Base-by-base conservation (phyloP, 2,329 filamentous ascomycete species). In the Ophiosphaerella narmari region DNA sequence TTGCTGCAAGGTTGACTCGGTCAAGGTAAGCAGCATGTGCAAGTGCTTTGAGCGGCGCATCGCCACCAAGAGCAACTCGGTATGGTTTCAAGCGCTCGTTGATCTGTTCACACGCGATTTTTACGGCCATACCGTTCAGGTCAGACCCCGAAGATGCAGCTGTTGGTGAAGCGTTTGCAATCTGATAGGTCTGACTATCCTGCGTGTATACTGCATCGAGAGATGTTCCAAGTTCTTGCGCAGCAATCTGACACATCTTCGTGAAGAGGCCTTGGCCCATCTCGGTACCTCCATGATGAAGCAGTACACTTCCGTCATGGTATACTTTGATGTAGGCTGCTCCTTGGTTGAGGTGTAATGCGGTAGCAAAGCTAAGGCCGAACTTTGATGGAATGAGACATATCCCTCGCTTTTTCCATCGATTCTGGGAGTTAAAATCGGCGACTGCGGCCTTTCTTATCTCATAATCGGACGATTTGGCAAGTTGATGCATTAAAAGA, bases 231-330 rank as follows among this genome's bases (percentile, higher is more conserved):
- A 97, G 83, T 4, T 92, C 90, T 73, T 97, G 90, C 0, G 93
- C 93, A 1, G 92, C 91, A 50, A 97, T 91, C 82, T 95, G 93
- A 41, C 85, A 87, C 86, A 97, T 96, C 77, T 97, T 97, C 3
- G 93, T 97, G 74, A 97, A 90, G 9, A 97, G 79, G 1, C 93
- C 93, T 74, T 97, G 93, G 1, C 93, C 93, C 93, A 97, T 97
- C 74, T 97, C 93, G 0, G 91, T 96, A 52, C 93, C 94, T 45
- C 93, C 94, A 61, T 97, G 94, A 2, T 94, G 93, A 7, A 97
- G 87, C 1, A 97, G 80, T 5, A 97, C 82, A 8, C 89, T 94
- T 0, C 94, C 93, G 61, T 97, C 93, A 66, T 96, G 92, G 69
- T 97, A 97, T 52, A 97, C 91, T 73, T 97, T 93, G 7, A 97